phyloP scores from a whole-genome alignment of 495 filamentous ascomycete genomes.

The Cercophora sp. region DNA sequence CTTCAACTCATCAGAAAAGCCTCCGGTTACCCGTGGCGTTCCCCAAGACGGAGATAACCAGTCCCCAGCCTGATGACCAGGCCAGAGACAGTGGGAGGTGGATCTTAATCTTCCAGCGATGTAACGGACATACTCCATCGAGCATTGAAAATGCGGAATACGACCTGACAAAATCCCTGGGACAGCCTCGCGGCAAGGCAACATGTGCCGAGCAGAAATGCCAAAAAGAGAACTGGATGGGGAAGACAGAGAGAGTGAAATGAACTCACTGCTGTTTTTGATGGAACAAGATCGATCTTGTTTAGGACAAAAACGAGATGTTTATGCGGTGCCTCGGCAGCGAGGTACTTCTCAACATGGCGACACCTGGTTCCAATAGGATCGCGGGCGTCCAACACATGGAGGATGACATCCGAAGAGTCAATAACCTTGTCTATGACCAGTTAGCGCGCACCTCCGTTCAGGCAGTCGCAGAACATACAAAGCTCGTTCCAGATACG shows the following conservation, averaged over 20 bases:
- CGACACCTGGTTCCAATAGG: conserved; percentile 85
- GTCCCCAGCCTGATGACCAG: conserved; percentile 53
- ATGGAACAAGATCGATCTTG: conserved; percentile 95
- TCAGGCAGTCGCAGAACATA: conserved; percentile 11
- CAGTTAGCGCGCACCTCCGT: conserved; percentile 9
- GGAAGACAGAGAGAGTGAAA: conserved; percentile 11
- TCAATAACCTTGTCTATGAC: conserved; percentile 78
- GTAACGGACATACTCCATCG: conserved; percentile 92
- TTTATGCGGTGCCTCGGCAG: conserved; percentile 90
- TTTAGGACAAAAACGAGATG: conserved; percentile 63
- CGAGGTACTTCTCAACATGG: conserved; percentile 89
- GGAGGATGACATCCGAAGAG: conserved; percentile 92
- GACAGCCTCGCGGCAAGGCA: conserved; percentile 15
- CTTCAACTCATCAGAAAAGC: conserved; percentile 82
- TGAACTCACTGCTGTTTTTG: conserved; percentile 83
- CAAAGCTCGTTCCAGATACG: conserved; percentile 99
- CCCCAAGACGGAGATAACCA: conserved; percentile 83
- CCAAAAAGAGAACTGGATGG: not conserved
- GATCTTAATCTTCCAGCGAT: conserved; percentile 86
- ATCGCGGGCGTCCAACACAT: conserved; percentile 91
- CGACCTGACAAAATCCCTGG: conserved; percentile 95
- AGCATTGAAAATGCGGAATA: conserved; percentile 52
- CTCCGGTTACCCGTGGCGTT: conserved; percentile 63
- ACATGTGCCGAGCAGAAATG: conserved; percentile 2
- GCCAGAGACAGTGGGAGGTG: conserved; percentile 59